A percentile compares a stretch with the other conserved stretches of the same genome.
Conservation (phyloP, 2,329 filamentous ascomycete genomes). For the Byssochlamys sp. region DNA sequence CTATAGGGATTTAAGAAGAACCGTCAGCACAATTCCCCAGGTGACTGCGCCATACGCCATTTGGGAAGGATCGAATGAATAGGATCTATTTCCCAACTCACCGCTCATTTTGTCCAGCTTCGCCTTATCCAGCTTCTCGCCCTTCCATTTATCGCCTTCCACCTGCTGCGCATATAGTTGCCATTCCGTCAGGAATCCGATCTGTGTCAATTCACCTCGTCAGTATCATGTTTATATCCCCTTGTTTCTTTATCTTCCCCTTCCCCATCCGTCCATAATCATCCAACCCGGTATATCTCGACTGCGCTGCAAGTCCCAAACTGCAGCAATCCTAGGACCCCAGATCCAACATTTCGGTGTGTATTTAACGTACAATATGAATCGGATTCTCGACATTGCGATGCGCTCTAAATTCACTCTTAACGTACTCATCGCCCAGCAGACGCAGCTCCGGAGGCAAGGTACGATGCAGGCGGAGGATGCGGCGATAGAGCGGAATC, state of each 20-base stretch:
- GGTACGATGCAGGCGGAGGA: conserved; percentile 77
- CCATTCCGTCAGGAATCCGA: conserved; percentile 94
- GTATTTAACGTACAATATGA: conserved; percentile 59
- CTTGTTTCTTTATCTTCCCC: no score
- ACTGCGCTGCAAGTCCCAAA: neutral
- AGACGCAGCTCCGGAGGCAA: conserved; percentile 65
- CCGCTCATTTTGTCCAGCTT: conserved; percentile 94
- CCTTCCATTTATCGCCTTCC: conserved; percentile 77
- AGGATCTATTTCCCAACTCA: conserved; percentile 36
- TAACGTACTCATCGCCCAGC: conserved; percentile 86
- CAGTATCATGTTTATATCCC: no score
- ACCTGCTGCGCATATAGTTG: conserved; percentile 87
- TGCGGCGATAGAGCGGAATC: conserved; percentile 76
- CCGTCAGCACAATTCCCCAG: conserved; percentile 23
- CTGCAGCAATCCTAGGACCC: neutral
- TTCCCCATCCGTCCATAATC: neutral
- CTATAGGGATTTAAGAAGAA: conserved; percentile 35
- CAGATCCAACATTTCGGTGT: neutral
- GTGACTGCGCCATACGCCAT: conserved; percentile 45
- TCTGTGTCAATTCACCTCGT: conserved; percentile 41
- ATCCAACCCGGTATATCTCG: no score
- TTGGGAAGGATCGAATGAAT: no score
- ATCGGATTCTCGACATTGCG: conserved; percentile 76
- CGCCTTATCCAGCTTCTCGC: conserved; percentile 67
- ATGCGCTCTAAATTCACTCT: conserved; percentile 82